Evolutionary conservation across 345 rosid genomes (phyloP).

Genomic region (Heritiera fomes): DNA sequence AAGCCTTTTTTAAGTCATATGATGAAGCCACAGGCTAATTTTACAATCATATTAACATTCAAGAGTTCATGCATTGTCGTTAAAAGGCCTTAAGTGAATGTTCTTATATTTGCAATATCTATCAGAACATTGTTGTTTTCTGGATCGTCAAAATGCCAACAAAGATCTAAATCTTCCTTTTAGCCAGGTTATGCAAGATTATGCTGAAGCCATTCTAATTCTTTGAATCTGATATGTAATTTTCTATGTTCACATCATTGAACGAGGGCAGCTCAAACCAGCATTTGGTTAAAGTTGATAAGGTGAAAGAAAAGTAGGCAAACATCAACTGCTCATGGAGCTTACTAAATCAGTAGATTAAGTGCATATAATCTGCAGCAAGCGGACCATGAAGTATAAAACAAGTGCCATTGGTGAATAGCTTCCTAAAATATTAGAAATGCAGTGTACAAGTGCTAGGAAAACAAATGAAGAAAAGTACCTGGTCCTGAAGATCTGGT

Average conservation of each 20-base stretch:
- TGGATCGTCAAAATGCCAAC: not conserved
- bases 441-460: constrained; percentile 7
- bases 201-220: too few relatives aligned
- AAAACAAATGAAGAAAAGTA: constrained; percentile 25
- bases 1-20: constrained; percentile 2
- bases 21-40: not conserved
- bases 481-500: constrained; percentile 94
- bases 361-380: not conserved
- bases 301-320: not conserved
- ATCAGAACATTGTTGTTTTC: not conserved
- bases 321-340: not conserved
- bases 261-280: not conserved
- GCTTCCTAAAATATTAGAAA: constrained; percentile 16
- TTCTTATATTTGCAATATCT: not conserved
- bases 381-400: constrained; percentile 9
- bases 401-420: constrained; percentile 14
- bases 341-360: constrained; percentile 9
- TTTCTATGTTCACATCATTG: not conserved
- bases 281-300: constrained; percentile 14
- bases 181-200: not conserved
- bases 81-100: not conserved
- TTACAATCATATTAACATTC: not conserved
- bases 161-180: not conserved
- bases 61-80: not conserved
- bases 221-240: not conserved